Evolutionary conservation across 2,329 filamentous ascomycete genomes (phyloP).

Genomic region (Colletotrichum abscissum): DNA sequence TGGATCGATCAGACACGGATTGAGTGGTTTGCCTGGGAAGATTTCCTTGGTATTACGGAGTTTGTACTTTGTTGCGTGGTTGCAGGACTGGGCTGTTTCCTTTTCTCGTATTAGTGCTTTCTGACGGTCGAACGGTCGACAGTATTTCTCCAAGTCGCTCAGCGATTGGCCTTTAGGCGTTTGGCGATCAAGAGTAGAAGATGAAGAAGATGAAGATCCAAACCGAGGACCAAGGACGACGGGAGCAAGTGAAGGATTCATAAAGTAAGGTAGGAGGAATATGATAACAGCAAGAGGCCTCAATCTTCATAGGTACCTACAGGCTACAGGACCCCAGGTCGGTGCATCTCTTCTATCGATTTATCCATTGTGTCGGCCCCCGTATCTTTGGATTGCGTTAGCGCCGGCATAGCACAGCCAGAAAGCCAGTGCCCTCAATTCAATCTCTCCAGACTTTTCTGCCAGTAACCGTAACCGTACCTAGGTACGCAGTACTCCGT

Average conservation of each 20-base stretch:
- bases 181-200: not conserved
- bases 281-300: conserved; percentile 3
- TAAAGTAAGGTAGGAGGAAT: not conserved
- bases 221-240: not conserved
- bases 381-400: conserved; percentile 1
- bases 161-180: not conserved
- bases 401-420: conserved; percentile 30
- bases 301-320: not conserved
- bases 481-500: no score
- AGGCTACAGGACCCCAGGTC: no score
- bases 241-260: not conserved
- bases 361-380: conserved; percentile 1
- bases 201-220: not conserved
- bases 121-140: conserved; percentile 15
- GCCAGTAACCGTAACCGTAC: not conserved
- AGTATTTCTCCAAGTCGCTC: not conserved
- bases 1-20: not conserved
- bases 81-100: conserved; percentile 10
- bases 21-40: not conserved
- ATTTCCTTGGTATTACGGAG: conserved; percentile 22
- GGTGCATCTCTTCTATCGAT: not conserved
- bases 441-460: not conserved
- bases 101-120: conserved; percentile 24
- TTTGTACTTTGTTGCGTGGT: conserved; percentile 2
- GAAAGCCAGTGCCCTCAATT: conserved; percentile 7